Percentiles rank a stretch among this genome's conserved stretches.
Conservation (phyloP, 192 early-diverging fungal species). For the Backusella tuberculispora region DNA sequence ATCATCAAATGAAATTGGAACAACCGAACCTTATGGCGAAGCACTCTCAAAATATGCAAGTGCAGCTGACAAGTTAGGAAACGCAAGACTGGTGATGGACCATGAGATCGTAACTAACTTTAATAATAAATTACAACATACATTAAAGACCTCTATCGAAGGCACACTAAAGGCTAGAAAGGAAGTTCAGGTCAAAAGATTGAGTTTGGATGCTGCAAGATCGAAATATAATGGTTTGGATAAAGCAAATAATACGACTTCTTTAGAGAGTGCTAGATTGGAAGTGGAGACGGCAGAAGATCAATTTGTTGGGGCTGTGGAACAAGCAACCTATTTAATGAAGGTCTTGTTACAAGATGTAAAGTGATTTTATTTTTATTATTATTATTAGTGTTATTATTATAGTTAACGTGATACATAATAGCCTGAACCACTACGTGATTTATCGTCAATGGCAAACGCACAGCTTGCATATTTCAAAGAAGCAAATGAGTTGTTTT, state of each 20-base stretch:
- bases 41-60: conserved; percentile 83
- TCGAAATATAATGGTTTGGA: conserved; percentile 68
- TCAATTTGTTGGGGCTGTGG: conserved; percentile 89
- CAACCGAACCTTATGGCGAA: conserved; percentile 80
- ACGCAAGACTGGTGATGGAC: conserved; percentile 73
- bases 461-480: conserved; percentile 86
- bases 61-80: conserved; percentile 83
- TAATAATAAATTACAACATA: conserved; percentile 65
- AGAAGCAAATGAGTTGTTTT: conserved; percentile 66
- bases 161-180: conserved; percentile 84
- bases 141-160: conserved; percentile 68
- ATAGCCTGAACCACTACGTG: conserved; percentile 69
- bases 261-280: conserved; percentile 64
- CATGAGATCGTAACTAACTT: conserved; percentile 69
- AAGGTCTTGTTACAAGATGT: conserved; percentile 79
- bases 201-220: conserved; percentile 84
- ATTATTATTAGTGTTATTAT: conserved; percentile 27
- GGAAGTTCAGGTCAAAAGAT: conserved; percentile 73
- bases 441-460: conserved; percentile 78
- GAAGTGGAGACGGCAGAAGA: conserved; percentile 90
- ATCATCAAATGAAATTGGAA: conserved; percentile 35
- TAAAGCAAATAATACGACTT: background rate
- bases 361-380: background rate
- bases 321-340: conserved; percentile 93
- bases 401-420: background rate